These are phyloP conservation scores for Xylariales sp. DNA, from an alignment of 2,329 filamentous ascomycete genomes.

Conservation along the genomic window DNA sequence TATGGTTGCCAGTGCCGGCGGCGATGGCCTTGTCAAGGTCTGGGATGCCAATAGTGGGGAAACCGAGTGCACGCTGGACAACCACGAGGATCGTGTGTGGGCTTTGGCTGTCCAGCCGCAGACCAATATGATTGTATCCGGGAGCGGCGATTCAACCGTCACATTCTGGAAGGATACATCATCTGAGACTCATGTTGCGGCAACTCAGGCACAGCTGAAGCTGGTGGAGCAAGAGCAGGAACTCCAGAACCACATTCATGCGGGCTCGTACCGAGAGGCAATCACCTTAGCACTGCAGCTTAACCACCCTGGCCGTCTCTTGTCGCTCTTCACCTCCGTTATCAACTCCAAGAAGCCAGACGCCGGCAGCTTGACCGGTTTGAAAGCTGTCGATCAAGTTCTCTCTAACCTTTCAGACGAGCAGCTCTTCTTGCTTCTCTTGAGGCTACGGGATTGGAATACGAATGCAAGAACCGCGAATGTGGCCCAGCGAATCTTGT, in stretches of 20 bases:
- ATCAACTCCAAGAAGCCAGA: constrained; percentile 60
- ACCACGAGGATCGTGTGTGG: constrained; percentile 96
- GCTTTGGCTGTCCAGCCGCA: constrained; percentile 70
- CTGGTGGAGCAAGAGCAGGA: constrained; percentile 93
- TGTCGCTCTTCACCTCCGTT: constrained; percentile 79
- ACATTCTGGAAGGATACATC: constrained; percentile 97
- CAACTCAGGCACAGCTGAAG: constrained; percentile 68
- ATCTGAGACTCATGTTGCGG: constrained; percentile 68
- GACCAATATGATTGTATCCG: constrained; percentile 76
- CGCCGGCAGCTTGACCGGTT: constrained; percentile 57
- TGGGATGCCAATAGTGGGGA: constrained; percentile 90
- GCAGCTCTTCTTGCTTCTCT: constrained; percentile 78
- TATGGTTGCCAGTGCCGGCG: constrained; percentile 80
- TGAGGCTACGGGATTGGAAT: constrained; percentile 92
- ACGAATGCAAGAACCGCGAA: constrained; percentile 85
- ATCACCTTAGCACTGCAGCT: constrained; percentile 89
- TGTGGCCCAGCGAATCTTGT: constrained; percentile 81
- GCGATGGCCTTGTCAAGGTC: constrained; percentile 92
- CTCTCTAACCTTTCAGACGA: constrained; percentile 74
- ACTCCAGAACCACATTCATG: constrained; percentile 85
- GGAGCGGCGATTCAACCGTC: constrained; percentile 85
- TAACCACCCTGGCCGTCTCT: constrained; percentile 85
- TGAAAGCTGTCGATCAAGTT: constrained; percentile 75
- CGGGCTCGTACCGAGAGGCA: constrained; percentile 85
- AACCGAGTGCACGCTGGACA: constrained; percentile 84